These are phyloP conservation scores for Phytophthora pseudosyringae DNA, from an alignment of 352 stramenopile genomes.

Conservation along the genomic window DNA sequence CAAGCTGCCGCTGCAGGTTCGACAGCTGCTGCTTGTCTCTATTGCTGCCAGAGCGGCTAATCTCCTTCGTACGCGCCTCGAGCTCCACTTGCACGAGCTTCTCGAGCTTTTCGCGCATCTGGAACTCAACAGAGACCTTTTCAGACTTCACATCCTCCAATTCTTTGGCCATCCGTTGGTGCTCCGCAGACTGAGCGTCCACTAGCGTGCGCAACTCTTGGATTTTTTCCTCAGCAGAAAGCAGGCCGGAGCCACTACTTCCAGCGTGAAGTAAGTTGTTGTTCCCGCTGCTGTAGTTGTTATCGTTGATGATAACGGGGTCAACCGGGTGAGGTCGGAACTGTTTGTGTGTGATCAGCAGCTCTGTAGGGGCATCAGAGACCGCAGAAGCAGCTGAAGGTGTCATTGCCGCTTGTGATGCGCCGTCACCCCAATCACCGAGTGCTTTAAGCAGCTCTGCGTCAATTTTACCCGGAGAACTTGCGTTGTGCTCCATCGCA, in stretches of 20 bases:
- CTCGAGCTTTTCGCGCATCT: conserved; percentile 84
- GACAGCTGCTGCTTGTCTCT: conserved; percentile 45
- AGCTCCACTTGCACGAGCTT: conserved; percentile 87
- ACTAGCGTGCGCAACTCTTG: conserved; percentile 75
- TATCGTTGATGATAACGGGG: conserved; percentile 50
- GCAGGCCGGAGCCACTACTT: conserved; percentile 27
- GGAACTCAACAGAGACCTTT: conserved; percentile 89
- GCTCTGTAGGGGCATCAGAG: conserved; percentile 34
- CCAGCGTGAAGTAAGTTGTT: conserved; percentile 24
- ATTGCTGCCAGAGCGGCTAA: conserved; percentile 37
- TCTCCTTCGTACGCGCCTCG: conserved; percentile 62
- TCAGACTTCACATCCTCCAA: conserved; percentile 89
- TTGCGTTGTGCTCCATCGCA: conserved; percentile 88
- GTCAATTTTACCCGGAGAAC: conserved; percentile 60
- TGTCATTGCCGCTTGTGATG: conserved; percentile 10
- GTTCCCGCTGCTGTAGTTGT: conserved; percentile 30
- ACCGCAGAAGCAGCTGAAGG: not conserved
- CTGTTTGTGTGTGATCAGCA: conserved; percentile 75
- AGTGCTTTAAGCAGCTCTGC: conserved; percentile 73
- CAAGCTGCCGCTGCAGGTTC: conserved; percentile 53
- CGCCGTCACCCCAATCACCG: conserved; percentile 54
- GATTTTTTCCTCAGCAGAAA: conserved; percentile 89
- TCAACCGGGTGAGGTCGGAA: conserved; percentile 59
- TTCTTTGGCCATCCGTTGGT: conserved; percentile 70
- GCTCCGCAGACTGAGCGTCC: conserved; percentile 60